Percentiles rank a stretch among this genome's conserved stretches.
These are phyloP conservation scores for Lipomyces spencermartinsiae DNA, from an alignment of 805 yeast species.

Conservation along the genomic window DNA sequence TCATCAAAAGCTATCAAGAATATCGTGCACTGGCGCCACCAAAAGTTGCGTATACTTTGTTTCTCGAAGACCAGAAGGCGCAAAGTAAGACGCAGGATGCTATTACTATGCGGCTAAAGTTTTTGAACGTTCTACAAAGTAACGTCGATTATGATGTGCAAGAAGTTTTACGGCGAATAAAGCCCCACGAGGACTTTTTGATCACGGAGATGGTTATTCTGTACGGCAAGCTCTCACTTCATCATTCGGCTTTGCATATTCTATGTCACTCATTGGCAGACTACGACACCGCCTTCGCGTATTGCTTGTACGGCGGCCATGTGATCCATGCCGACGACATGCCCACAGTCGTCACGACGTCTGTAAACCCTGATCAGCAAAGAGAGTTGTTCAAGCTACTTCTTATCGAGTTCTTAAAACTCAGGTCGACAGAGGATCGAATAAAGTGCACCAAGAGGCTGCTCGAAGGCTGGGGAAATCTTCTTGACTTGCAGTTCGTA, in stretches of 20 bases:
- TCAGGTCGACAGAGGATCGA: conserved; percentile 36
- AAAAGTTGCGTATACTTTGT: conserved; percentile 44
- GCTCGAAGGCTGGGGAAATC: conserved; percentile 43
- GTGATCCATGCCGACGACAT: conserved; percentile 32
- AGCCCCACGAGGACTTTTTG: conserved; percentile 42
- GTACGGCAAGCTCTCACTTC: conserved; percentile 42
- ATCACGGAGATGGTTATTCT: conserved; percentile 46
- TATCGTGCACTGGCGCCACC: conserved; percentile 45
- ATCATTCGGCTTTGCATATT: conserved; percentile 45
- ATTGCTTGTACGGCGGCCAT: conserved; percentile 43
- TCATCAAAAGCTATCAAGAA: conserved; percentile 39
- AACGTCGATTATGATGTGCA: conserved; percentile 40
- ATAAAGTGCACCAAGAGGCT: conserved; percentile 40
- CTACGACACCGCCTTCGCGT: conserved; percentile 46
- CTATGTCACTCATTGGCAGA: conserved; percentile 46
- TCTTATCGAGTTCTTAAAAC: conserved; percentile 41
- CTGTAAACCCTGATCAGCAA: conserved; percentile 33
- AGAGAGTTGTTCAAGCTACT: conserved; percentile 42
- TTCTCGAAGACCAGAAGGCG: conserved; percentile 31
- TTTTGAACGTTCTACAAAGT: conserved; percentile 39
- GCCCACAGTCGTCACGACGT: conserved; percentile 14
- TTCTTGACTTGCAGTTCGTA: conserved; percentile 42
- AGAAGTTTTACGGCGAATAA: conserved; percentile 40
- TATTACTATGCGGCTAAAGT: conserved; percentile 39
- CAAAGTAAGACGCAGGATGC: conserved; percentile 29